phyloP scores from a whole-genome alignment of 371 early-diverging fungal genomes.

The Phascolomyces articulosus region DNA sequence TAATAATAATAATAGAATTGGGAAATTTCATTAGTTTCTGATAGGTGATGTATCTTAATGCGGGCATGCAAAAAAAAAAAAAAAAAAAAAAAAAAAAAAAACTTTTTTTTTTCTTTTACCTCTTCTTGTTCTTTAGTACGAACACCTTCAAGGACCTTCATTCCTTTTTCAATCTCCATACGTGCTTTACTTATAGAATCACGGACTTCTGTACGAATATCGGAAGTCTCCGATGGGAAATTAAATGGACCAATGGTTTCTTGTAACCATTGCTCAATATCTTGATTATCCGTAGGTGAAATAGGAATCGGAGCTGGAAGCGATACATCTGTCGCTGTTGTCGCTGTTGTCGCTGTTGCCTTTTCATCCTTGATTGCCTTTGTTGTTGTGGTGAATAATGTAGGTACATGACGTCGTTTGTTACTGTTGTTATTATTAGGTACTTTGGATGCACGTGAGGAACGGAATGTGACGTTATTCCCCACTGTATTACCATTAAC shows the following conservation, averaged over 20 bases:
- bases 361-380: neutral
- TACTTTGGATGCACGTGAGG: conserved; percentile 35
- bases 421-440: conserved; percentile 44
- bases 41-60: too few relatives aligned
- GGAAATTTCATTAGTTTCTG: neutral
- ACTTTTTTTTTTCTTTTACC: too few relatives aligned
- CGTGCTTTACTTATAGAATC: conserved; percentile 56
- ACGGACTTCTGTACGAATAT: conserved; percentile 37
- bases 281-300: conserved; percentile 12
- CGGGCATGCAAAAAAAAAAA: too few relatives aligned
- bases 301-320: conserved; percentile 8
- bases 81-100: neutral
- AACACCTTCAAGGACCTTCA: conserved; percentile 49
- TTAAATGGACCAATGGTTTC: conserved; percentile 19
- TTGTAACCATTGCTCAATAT: conserved; percentile 29
- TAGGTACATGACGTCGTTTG: conserved; percentile 30
- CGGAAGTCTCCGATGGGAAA: conserved; percentile 15
- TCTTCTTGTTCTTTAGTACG: conserved; percentile 5
- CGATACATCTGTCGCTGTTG: neutral
- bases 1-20: too few relatives aligned
- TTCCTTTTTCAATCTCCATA: conserved; percentile 56
- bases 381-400: neutral
- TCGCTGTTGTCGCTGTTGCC: neutral
- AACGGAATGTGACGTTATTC: conserved; percentile 32
- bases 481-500: conserved; percentile 22